Evolutionary conservation across 495 filamentous ascomycete species (phyloP).

Genomic region (Trichoderma parareesei): DNA sequence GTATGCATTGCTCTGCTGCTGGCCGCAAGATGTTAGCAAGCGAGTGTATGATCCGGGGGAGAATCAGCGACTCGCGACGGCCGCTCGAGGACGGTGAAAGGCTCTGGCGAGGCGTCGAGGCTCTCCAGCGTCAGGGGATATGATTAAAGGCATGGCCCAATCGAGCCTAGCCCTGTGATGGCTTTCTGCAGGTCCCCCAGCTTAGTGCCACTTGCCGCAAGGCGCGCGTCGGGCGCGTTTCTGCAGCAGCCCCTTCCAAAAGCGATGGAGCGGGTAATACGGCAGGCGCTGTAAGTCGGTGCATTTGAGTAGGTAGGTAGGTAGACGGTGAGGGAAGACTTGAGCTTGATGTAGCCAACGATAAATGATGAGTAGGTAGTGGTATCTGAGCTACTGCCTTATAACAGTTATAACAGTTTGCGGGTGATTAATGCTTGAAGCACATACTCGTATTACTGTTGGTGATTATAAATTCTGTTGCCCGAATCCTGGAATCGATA

Average conservation of each 20-base stretch:
- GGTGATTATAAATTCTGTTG: too few species aligned
- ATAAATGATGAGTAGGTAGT: too few species aligned
- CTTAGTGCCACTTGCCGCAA: neutral
- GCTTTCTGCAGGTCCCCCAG: constrained; percentile 5
- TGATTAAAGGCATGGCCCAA: neutral
- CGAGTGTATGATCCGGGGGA: neutral
- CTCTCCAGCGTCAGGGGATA: constrained; percentile 3
- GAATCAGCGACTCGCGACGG: neutral
- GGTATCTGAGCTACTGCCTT: neutral
- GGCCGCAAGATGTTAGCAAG: neutral
- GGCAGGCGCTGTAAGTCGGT: too few species aligned
- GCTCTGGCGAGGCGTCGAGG: neutral
- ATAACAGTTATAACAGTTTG: neutral
- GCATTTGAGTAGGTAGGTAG: too few species aligned
- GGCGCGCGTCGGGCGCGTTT: neutral
- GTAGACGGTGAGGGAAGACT: too few species aligned
- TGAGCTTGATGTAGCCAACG: too few species aligned
- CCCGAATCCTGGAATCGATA: too few species aligned
- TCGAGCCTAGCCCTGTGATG: neutral
- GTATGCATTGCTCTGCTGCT: neutral
- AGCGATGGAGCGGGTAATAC: neutral
- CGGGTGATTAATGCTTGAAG: too few species aligned
- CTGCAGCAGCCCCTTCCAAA: neutral
- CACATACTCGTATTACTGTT: too few species aligned
- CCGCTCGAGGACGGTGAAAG: neutral